A percentile compares a stretch with the other conserved stretches of the same genome.
Evolutionary conservation across 169 alveolate genomes (phyloP).

Genomic region (Eimeria maxima): DNA sequence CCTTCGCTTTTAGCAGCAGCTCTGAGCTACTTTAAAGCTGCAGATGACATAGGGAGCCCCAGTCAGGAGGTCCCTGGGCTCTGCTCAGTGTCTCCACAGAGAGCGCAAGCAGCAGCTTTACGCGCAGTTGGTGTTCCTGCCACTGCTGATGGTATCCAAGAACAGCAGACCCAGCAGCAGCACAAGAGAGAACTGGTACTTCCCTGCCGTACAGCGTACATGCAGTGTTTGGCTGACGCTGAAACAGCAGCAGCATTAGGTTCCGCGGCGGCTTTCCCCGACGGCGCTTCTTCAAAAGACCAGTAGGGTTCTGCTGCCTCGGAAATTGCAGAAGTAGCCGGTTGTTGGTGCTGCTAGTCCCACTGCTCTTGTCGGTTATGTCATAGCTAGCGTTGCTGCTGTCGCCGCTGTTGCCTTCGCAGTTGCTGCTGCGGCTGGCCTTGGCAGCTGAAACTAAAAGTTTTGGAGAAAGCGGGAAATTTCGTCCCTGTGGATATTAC

Average conservation of each 20-base stretch:
- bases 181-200: constrained; percentile 11
- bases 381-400: neutral
- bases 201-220: constrained; percentile 55
- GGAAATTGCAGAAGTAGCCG: neutral
- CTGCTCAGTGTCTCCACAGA: constrained; percentile 15
- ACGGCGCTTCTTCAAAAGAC: neutral
- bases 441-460: neutral
- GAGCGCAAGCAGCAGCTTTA: constrained; percentile 44
- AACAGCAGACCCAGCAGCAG: constrained; percentile 11
- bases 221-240: constrained; percentile 35
- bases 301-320: constrained; percentile 25
- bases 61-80: constrained; percentile 22
- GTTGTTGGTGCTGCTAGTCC: constrained; percentile 21
- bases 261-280: constrained; percentile 12
- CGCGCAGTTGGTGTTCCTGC: constrained; percentile 21
- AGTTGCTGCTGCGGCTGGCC: neutral
- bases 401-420: neutral
- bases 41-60: neutral
- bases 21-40: constrained; percentile 9
- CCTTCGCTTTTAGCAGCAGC: constrained; percentile 67
- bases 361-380: neutral
- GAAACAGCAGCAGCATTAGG: constrained; percentile 69
- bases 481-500: neutral
- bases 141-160: neutral
- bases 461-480: neutral